Percentiles rank a stretch among this genome's conserved stretches.
Conservation (phyloP, 1,139 yeast species). For the Kodamaea plutei region DNA sequence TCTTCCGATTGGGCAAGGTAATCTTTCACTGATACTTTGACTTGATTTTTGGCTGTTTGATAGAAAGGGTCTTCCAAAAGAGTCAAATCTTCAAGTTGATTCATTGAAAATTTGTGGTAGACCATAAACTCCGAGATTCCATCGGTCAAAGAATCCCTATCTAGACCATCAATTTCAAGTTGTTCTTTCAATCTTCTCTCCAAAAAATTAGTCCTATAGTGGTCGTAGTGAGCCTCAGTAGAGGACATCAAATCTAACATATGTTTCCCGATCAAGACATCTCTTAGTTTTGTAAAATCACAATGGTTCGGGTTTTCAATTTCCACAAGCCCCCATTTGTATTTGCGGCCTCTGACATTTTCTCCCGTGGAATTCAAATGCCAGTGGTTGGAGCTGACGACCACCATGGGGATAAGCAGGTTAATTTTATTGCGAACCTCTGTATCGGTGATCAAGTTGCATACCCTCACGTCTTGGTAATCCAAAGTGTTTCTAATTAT, state of each 20-base stretch:
- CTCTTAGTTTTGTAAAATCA: conserved; percentile 50
- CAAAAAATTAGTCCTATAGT: conserved; percentile 44
- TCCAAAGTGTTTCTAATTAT: conserved; percentile 41
- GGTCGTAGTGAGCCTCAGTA: conserved; percentile 55
- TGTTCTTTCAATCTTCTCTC: conserved; percentile 29
- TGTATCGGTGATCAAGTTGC: conserved; percentile 49
- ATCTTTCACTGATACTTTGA: conserved; percentile 30
- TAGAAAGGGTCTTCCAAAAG: conserved; percentile 41
- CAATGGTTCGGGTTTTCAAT: conserved; percentile 63
- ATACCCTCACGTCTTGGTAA: conserved; percentile 50
- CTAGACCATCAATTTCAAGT: conserved; percentile 1
- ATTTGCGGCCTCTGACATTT: conserved; percentile 58
- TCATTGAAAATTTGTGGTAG: conserved; percentile 36
- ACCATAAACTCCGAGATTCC: conserved; percentile 18
- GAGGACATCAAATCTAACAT: conserved; percentile 58
- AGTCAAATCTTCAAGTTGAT: conserved; percentile 33
- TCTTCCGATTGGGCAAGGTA: conserved; percentile 44
- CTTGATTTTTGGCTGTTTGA: conserved; percentile 40
- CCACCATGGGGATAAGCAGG: conserved; percentile 51
- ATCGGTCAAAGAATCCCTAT: conserved; percentile 3
- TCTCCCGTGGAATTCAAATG: conserved; percentile 28
- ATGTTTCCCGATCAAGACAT: conserved; percentile 47
- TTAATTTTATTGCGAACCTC: conserved; percentile 28
- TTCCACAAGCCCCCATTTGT: conserved; percentile 73
- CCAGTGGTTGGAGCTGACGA: conserved; percentile 49